Base-by-base conservation (phyloP, 805 yeast species). In the Saccharomyces mikatae region DNA sequence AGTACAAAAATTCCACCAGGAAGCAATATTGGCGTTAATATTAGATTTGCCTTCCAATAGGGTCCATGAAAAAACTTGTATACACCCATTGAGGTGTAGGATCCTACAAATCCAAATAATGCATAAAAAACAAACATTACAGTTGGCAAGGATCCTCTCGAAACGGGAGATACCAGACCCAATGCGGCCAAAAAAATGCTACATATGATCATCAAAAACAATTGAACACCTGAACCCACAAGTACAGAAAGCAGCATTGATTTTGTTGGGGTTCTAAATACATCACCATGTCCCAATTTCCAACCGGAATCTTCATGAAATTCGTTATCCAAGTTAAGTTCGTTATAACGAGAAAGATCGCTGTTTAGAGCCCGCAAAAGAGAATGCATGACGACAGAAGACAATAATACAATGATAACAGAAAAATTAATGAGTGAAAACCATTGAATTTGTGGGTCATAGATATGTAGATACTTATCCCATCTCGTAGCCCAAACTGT, bases 401-500 rank as follows among this genome's bases (percentile, higher is more conserved):
- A 86, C 58, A 94, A 76, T 60, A 87, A 80, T 9, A 88, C 57
- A 6, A 90, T 97, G 63, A 92, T 81, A 53, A 91, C 70, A 3
- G 96, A 83, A 58, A 95, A 89, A 73, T 90, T 90, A 60, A 90
- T 74, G 62, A 94, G 80, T 1, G 97, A 89, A 65, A 90, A 88
- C 97, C 98, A 92, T 74, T 94, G 97, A 62, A 94, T 87, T 67
- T 86, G 86, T 54, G 97, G 95, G 67, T 89, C 96, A 68, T 84
- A 87, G 26, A 87, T 94, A 63, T 89, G 95, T 64, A 94, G 76
- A 69, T 94, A 94, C 71, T 89, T 89, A 71, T 94, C 99, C 99
- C 99, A 94, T 74, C 99, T 84, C 2, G 98, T 92, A 36, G 97
- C 98, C 98, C 98, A 94, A 3, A 83, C 81, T 2, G 94, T 87